A percentile compares a stretch with the other conserved stretches of the same genome.
Evolutionary conservation across 83 land plant genomes (phyloP).

Genomic region (Thuja plicata): DNA sequence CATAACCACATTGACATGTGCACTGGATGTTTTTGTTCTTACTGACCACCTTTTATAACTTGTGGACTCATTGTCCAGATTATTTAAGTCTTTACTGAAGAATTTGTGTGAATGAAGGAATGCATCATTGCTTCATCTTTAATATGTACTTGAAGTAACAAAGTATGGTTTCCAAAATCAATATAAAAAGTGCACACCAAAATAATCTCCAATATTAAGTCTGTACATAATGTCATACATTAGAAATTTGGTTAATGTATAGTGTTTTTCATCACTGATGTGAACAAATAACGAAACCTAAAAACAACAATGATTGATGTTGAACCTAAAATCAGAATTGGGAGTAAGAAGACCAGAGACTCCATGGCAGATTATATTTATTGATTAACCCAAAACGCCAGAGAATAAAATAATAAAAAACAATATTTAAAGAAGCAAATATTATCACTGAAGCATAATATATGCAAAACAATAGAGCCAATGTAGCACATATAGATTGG

Average conservation of each 20-base stretch:
- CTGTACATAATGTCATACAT: neutral
- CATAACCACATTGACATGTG: slow-evolving; percentile 89
- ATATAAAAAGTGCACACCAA: neutral
- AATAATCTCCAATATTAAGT: neutral
- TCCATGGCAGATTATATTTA: neutral
- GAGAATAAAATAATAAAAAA: neutral
- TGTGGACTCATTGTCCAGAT: slow-evolving; percentile 89
- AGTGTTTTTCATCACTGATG: neutral
- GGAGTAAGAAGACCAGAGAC: neutral
- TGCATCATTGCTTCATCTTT: slow-evolving; percentile 52
- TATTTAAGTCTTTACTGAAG: slow-evolving; percentile 84
- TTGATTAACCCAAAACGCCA: neutral
- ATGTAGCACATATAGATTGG: neutral
- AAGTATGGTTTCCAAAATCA: neutral
- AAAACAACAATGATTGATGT: neutral
- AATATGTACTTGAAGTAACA: neutral
- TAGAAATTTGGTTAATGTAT: neutral
- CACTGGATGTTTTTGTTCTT: slow-evolving; percentile 72
- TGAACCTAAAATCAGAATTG: neutral
- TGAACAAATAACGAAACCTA: neutral
- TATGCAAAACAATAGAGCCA: neutral
- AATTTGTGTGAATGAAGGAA: slow-evolving; percentile 87
- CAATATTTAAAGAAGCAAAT: neutral
- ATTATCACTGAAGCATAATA: neutral
- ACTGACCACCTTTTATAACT: slow-evolving; percentile 84